phyloP scores from a whole-genome alignment of 1,284 basidiomycete species.

The Thelephora terrestris region DNA sequence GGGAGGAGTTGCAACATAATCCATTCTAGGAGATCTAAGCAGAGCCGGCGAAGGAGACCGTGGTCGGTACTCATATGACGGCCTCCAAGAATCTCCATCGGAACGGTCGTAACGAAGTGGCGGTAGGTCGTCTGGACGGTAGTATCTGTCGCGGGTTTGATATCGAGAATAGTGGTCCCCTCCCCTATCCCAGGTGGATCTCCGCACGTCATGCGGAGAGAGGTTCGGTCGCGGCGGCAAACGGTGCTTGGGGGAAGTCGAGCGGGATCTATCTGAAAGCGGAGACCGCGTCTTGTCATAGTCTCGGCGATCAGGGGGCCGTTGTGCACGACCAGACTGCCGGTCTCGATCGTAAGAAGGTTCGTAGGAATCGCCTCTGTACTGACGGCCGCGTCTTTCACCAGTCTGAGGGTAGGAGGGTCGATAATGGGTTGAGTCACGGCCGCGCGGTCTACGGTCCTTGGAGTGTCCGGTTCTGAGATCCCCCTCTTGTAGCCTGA shows the following conservation, averaged over 20 bases:
- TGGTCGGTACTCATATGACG: constrained; percentile 9
- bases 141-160: background rate
- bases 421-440: background rate
- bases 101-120: background rate
- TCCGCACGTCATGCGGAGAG: constrained; percentile 3
- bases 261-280: constrained; percentile 2
- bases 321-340: constrained; percentile 4
- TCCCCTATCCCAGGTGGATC: background rate
- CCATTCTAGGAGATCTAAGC: constrained; percentile 3
- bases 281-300: constrained; percentile 4
- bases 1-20: constrained; percentile 9
- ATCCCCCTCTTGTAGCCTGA: constrained; percentile 26
- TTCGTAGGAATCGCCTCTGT: constrained; percentile 12
- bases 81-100: background rate
- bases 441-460: constrained; percentile 1
- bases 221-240: constrained; percentile 1
- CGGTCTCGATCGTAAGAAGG: constrained; percentile 8
- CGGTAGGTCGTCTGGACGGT: background rate
- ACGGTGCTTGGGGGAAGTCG: background rate
- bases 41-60: constrained; percentile 14
- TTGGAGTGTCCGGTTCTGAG: constrained; percentile 7
- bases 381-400: constrained; percentile 12
- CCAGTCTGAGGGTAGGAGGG: background rate
- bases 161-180: background rate
- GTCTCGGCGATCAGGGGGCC: constrained; percentile 4